Percentiles rank a stretch among this genome's conserved stretches.
Evolutionary conservation across 495 filamentous ascomycete genomes (phyloP).

Genomic region (Ascobolus immersus): DNA sequence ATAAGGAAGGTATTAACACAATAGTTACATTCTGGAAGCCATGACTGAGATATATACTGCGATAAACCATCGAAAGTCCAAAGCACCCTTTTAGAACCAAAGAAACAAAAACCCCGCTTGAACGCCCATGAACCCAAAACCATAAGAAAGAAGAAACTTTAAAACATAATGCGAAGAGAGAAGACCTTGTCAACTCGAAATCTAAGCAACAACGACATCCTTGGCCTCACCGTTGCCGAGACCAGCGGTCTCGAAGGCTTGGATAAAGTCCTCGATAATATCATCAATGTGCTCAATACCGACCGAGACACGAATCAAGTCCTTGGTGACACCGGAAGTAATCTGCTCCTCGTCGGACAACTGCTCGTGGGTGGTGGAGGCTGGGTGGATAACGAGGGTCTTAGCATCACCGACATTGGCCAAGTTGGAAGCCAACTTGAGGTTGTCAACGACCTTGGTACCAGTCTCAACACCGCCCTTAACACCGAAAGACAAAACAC

Average conservation of each 20-base stretch:
- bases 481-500: slow-evolving; percentile 79
- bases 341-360: slow-evolving; percentile 58
- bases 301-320: slow-evolving; percentile 87
- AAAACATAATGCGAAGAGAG: no score
- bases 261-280: slow-evolving; percentile 87
- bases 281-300: slow-evolving; percentile 96
- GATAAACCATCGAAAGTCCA: no score
- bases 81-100: no score
- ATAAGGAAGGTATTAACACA: no score
- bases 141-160: no score
- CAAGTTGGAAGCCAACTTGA: slow-evolving; percentile 85
- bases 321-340: slow-evolving; percentile 66
- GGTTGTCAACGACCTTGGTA: slow-evolving; percentile 68
- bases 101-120: no score
- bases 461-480: slow-evolving; percentile 67
- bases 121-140: no score
- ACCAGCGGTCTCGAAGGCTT: slow-evolving; percentile 42
- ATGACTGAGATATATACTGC: no score
- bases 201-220: no score
- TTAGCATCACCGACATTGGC: slow-evolving; percentile 59
- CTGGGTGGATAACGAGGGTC: slow-evolving; percentile 89
- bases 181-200: no score
- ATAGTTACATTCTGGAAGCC: no score
- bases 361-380: slow-evolving; percentile 92
- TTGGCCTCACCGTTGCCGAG: slow-evolving; percentile 9